Conservation (phyloP, 2,329 filamentous ascomycete species). For the Plectosphaerella cucumerina region DNA sequence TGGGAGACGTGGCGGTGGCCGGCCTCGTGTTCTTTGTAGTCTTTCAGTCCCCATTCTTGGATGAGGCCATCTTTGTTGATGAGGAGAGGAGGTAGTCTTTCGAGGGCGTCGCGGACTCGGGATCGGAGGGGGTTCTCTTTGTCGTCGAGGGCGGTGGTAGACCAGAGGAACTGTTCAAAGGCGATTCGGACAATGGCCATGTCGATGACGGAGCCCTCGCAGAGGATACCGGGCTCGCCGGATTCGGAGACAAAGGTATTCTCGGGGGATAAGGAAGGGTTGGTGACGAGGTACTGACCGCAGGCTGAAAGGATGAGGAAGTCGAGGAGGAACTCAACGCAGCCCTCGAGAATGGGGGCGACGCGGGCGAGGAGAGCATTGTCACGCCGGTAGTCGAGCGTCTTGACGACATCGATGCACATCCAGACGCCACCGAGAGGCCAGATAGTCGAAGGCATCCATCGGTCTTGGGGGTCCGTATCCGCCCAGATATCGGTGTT, state of each 20-base stretch:
- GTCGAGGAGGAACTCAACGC: constrained; percentile 24
- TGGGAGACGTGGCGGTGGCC: constrained; percentile 48
- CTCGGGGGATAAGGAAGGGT: constrained; percentile 21
- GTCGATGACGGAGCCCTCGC: constrained; percentile 42
- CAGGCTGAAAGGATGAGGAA: constrained; percentile 18
- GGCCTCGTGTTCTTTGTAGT: constrained; percentile 35
- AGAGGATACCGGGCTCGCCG: constrained; percentile 31
- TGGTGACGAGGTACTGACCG: constrained; percentile 18
- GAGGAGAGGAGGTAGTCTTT: constrained; percentile 15
- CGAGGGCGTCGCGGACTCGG: constrained; percentile 2
- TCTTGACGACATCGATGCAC: constrained; percentile 31
- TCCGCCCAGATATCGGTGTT: constrained; percentile 33
- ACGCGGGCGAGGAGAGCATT: constrained; percentile 16
- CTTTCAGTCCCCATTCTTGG: constrained; percentile 39
- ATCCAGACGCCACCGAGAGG: constrained; percentile 36
- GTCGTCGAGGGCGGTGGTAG: constrained; percentile 10
- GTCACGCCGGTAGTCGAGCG: constrained; percentile 29
- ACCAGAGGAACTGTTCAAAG: constrained; percentile 19
- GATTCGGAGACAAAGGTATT: constrained; percentile 18
- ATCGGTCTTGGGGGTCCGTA: constrained; percentile 25
- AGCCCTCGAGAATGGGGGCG: constrained; percentile 21
- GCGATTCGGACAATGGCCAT: constrained; percentile 20
- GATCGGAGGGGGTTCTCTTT: background rate
- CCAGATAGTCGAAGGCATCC: constrained; percentile 29
- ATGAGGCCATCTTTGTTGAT: constrained; percentile 24